Conservation (phyloP, 805 yeast genomes). For the Kuraishia capsulata region DNA sequence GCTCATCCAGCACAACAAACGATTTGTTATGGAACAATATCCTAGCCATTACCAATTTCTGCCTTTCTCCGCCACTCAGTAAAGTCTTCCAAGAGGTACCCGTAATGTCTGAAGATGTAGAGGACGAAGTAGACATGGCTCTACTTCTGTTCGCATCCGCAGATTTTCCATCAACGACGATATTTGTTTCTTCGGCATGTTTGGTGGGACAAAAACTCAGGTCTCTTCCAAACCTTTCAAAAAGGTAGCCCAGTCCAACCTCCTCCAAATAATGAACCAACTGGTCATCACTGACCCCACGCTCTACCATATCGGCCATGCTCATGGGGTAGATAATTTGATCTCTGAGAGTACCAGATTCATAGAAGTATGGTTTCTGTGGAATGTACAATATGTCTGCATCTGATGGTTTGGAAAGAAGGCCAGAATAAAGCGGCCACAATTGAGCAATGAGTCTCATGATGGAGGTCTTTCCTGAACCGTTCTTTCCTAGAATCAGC, state of each 20-base stretch:
- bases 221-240: slow-evolving; percentile 50
- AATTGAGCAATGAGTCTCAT: slow-evolving; percentile 77
- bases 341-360: slow-evolving; percentile 75
- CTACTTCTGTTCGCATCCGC: slow-evolving; percentile 7
- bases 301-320: slow-evolving; percentile 64
- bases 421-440: slow-evolving; percentile 86
- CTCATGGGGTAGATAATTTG: slow-evolving; percentile 85
- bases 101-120: slow-evolving; percentile 8
- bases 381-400: slow-evolving; percentile 72
- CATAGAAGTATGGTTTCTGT: slow-evolving; percentile 76
- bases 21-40: slow-evolving; percentile 71
- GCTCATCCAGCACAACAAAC: slow-evolving; percentile 82
- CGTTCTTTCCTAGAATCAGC: slow-evolving; percentile 78
- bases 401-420: slow-evolving; percentile 66
- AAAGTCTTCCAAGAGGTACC: slow-evolving; percentile 63
- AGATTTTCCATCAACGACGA: slow-evolving; percentile 14
- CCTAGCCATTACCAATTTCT: slow-evolving; percentile 82
- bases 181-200: slow-evolving; percentile 1
- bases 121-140: not conserved
- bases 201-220: slow-evolving; percentile 33
- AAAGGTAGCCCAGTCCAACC: slow-evolving; percentile 73
- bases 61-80: slow-evolving; percentile 95
- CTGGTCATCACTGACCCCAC: slow-evolving; percentile 63
- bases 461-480: slow-evolving; percentile 84
- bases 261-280: slow-evolving; percentile 58